A percentile compares a stretch with the other conserved stretches of the same genome.
phyloP scores from a whole-genome alignment of 768 basidiomycete species.

The Leccinum uliginosum region DNA sequence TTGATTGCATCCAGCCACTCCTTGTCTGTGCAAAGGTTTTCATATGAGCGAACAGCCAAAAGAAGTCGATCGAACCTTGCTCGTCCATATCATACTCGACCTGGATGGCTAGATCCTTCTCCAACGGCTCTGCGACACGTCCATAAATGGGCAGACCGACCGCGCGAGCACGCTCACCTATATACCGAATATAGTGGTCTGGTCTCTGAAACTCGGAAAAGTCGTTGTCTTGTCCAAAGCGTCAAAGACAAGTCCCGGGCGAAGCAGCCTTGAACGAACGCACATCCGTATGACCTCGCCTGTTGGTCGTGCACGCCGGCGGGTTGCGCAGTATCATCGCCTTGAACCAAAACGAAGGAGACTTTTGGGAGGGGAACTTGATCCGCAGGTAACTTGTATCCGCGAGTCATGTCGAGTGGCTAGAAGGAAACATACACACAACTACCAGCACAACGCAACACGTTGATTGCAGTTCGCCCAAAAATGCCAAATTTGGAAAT shows the following conservation, averaged over 20 bases:
- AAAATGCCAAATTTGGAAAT: conserved; percentile 18
- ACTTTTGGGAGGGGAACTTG: conserved; percentile 54
- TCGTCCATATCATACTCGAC: conserved; percentile 99
- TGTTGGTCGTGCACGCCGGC: conserved; percentile 61
- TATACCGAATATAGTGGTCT: conserved; percentile 86
- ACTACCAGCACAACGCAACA: conserved; percentile 7
- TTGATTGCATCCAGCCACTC: conserved; percentile 93
- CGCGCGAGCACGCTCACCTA: conserved; percentile 49
- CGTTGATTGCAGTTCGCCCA: too few relatives aligned
- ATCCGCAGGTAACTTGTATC: conserved; percentile 32
- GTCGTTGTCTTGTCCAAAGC: conserved; percentile 49
- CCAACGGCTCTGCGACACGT: conserved; percentile 68
- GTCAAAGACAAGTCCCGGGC: conserved; percentile 2
- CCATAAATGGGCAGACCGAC: conserved; percentile 1
- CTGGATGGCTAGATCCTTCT: conserved; percentile 85
- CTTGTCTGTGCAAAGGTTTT: conserved; percentile 53
- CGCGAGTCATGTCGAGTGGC: conserved; percentile 34
- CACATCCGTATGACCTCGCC: conserved; percentile 71
- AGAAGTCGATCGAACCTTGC: conserved; percentile 57
- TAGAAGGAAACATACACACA: conserved; percentile 2
- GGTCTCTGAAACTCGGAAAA: conserved; percentile 70
- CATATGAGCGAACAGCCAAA: conserved; percentile 3
- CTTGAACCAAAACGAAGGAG: conserved; percentile 62
- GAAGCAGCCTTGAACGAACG: conserved; percentile 26
- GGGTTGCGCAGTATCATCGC: conserved; percentile 56